Conservation (phyloP, 139 green algal genomes). For the Tetraselmis striata region DNA sequence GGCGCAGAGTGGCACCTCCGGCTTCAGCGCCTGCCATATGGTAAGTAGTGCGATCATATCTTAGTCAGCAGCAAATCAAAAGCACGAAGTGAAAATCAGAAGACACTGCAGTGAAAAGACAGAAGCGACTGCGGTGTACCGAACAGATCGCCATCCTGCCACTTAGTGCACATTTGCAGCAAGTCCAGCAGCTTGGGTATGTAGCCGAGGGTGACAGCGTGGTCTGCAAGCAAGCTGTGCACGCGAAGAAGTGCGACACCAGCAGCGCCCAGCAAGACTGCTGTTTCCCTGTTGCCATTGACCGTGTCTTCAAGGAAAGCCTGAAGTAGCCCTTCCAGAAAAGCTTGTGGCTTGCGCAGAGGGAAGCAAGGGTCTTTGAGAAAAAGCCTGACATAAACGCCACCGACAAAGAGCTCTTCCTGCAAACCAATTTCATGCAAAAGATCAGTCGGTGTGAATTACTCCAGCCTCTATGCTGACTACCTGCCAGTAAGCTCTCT, state of each 20-base stretch:
- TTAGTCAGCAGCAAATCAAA: too few relatives aligned
- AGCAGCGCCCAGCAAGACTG: conserved; percentile 60
- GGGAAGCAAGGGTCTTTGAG: conserved; percentile 74
- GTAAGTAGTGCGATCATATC: too few relatives aligned
- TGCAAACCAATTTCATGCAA: too few relatives aligned
- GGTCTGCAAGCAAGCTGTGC: conserved; percentile 56
- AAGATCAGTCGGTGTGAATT: too few relatives aligned
- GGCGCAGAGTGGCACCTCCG: conserved; percentile 49
- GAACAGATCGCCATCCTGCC: too few relatives aligned
- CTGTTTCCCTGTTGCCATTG: conserved; percentile 2
- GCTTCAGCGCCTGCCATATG: conserved; percentile 32
- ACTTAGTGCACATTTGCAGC: conserved; percentile 15
- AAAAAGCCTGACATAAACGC: conserved; percentile 86
- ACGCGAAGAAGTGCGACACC: conserved; percentile 54
- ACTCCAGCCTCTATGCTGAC: too few relatives aligned
- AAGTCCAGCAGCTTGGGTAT: conserved; percentile 39
- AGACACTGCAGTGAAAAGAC: too few relatives aligned
- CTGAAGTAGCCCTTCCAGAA: conserved; percentile 70
- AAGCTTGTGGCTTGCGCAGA: conserved; percentile 59
- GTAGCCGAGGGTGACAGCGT: conserved; percentile 58
- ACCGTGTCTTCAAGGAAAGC: conserved; percentile 25
- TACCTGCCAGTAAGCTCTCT: too few relatives aligned
- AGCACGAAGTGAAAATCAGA: too few relatives aligned
- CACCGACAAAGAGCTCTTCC: conserved; percentile 70
- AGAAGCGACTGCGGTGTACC: too few relatives aligned